A percentile compares a stretch with the other conserved stretches of the same genome.
phyloP scores from a whole-genome alignment of 306 rosid genomes.

The Cucurbita ficifolia region DNA sequence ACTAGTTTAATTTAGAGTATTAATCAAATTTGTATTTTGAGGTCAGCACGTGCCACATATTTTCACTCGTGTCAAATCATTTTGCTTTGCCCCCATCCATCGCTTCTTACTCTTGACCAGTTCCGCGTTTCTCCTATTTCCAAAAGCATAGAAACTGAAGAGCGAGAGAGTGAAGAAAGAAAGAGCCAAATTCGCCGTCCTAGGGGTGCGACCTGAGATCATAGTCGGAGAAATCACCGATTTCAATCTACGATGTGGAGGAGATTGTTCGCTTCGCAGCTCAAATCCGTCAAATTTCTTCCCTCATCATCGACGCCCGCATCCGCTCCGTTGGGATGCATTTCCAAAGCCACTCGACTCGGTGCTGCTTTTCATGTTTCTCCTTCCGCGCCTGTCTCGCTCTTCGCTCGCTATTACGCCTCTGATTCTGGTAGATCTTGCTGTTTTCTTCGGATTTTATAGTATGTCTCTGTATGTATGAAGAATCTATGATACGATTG shows the following conservation, averaged over 20 bases:
- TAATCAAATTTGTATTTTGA: no score
- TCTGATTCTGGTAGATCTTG: conserved; percentile 32
- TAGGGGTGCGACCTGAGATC: conserved; percentile 10
- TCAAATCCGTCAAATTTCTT: conserved; percentile 41
- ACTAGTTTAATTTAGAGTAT: no score
- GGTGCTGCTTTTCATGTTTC: conserved; percentile 1
- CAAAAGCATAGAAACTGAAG: background rate
- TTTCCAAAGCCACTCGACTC: conserved; percentile 20
- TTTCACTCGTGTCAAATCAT: background rate
- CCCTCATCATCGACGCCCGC: conserved; percentile 11
- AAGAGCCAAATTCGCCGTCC: background rate
- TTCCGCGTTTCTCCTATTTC: background rate
- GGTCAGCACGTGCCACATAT: background rate
- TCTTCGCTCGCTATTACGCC: conserved; percentile 29
- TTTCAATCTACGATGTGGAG: conserved; percentile 42
- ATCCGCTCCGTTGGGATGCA: conserved; percentile 33
- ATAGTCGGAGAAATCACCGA: background rate
- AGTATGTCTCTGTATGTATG: background rate
- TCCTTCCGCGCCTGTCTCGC: conserved; percentile 2
- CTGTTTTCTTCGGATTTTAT: background rate
- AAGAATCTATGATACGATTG: background rate
- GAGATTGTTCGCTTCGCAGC: conserved; percentile 42
- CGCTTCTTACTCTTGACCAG: background rate
- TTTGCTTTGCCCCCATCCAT: background rate
- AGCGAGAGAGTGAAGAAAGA: background rate